Conservation (phyloP, 805 yeast species). For the Candida methanosorbosa region DNA sequence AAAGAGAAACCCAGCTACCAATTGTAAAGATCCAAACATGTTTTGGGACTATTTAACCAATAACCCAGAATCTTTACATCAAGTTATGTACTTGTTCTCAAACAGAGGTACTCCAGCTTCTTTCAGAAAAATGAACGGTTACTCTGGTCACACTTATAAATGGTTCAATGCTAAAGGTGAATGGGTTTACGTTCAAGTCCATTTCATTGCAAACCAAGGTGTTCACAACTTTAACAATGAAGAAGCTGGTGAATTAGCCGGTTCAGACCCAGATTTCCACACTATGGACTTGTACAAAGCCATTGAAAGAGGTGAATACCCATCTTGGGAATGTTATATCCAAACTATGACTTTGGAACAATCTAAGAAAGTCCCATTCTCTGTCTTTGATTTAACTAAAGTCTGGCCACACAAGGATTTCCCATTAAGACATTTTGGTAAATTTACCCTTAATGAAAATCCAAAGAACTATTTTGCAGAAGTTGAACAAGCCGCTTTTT, state of each 20-base stretch:
- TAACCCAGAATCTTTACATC: conserved; percentile 70
- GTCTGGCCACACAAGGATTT: conserved; percentile 85
- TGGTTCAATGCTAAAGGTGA: conserved; percentile 71
- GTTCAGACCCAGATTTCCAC: conserved; percentile 75
- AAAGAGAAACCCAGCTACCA: conserved; percentile 77
- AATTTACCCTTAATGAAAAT: conserved; percentile 69
- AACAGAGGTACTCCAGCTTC: conserved; percentile 80
- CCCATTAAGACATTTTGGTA: conserved; percentile 84
- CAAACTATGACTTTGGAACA: conserved; percentile 83
- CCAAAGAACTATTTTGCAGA: conserved; percentile 85
- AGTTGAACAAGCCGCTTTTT: conserved; percentile 78
- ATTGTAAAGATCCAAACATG: conserved; percentile 71
- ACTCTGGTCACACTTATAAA: conserved; percentile 78
- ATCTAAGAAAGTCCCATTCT: conserved; percentile 66
- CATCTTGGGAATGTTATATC: conserved; percentile 79
- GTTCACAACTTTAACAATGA: conserved; percentile 43
- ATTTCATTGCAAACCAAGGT: conserved; percentile 56
- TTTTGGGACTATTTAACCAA: conserved; percentile 77
- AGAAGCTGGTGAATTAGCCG: conserved; percentile 60
- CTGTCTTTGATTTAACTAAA: conserved; percentile 85
- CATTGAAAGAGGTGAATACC: conserved; percentile 69
- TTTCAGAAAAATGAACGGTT: conserved; percentile 74
- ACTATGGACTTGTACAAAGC: conserved; percentile 73
- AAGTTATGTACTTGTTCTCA: conserved; percentile 62
- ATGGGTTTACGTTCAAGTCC: conserved; percentile 74